These are phyloP conservation scores for Striga asiatica DNA, from an alignment of 257 asterid genomes.

Conservation along the genomic window DNA sequence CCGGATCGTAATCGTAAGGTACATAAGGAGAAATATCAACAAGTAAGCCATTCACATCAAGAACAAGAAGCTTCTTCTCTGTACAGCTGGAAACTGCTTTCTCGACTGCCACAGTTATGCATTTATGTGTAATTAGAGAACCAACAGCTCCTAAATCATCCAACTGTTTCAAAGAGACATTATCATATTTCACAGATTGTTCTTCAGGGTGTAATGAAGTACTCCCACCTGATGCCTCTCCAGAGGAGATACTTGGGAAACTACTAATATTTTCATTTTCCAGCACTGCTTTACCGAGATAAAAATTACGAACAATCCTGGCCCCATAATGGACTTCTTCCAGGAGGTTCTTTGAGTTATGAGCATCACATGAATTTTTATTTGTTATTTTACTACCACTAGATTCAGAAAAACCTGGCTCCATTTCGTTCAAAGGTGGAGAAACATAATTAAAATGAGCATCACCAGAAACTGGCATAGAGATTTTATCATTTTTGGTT, in stretches of 20 bases:
- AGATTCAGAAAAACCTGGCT: background rate
- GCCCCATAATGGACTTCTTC: conserved; percentile 11
- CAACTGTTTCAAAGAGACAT: conserved; percentile 11
- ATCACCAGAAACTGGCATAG: conserved; percentile 12
- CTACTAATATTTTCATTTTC: conserved; percentile 1
- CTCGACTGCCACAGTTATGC: conserved; percentile 6
- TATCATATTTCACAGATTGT: conserved; percentile 14
- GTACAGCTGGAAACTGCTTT: conserved; percentile 17
- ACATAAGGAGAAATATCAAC: conserved; percentile 45
- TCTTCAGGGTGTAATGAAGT: conserved; percentile 10
- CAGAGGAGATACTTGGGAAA: background rate
- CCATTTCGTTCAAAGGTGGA: background rate
- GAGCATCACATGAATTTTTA: conserved; percentile 5
- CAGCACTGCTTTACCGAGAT: background rate
- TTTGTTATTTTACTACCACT: background rate
- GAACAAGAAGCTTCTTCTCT: conserved; percentile 75
- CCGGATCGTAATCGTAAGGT: conserved; percentile 41
- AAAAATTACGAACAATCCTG: background rate
- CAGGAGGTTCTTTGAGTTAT: conserved; percentile 5
- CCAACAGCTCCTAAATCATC: conserved; percentile 13
- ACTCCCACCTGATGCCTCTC: background rate
- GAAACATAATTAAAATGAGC: conserved; percentile 1
- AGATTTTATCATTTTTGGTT: background rate
- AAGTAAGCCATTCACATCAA: conserved; percentile 75
- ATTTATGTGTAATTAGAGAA: conserved; percentile 14